Evolutionary conservation across 495 filamentous ascomycete genomes (phyloP).

Genomic region (Hyaloscypha variabilis): DNA sequence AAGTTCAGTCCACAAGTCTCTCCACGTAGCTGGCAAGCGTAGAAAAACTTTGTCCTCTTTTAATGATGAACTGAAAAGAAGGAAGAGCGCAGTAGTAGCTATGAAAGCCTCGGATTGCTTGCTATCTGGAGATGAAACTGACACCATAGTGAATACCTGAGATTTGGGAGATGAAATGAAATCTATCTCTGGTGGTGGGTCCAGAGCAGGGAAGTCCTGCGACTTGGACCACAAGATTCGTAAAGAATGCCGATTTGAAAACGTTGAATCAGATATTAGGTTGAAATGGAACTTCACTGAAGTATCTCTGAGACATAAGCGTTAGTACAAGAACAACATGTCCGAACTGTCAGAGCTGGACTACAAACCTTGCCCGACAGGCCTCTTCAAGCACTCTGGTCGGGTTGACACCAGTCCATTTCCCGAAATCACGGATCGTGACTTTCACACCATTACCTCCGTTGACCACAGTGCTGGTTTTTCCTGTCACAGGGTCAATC

Average conservation of each 20-base stretch:
- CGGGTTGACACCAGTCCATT: constrained; percentile 71
- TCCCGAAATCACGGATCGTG: constrained; percentile 80
- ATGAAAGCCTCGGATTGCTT: constrained; percentile 87
- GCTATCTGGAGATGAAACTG: constrained; percentile 70
- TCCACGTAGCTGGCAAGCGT: constrained; percentile 76
- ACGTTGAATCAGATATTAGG: constrained; percentile 68
- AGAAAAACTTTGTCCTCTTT: constrained; percentile 87
- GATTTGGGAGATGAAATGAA: constrained; percentile 41
- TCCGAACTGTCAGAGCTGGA: not conserved
- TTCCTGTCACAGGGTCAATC: constrained; percentile 52
- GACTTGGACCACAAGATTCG: constrained; percentile 79
- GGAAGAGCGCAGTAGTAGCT: constrained; percentile 78
- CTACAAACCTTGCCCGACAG: constrained; percentile 73
- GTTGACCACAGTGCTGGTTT: constrained; percentile 53
- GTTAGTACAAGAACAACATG: constrained; percentile 18
- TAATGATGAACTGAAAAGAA: constrained; percentile 71
- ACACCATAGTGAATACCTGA: constrained; percentile 69
- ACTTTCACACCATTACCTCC: constrained; percentile 53
- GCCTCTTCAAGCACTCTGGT: constrained; percentile 80
- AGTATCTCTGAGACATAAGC: constrained; percentile 57
- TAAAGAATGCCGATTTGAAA: constrained; percentile 73
- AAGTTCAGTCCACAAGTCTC: constrained; percentile 84
- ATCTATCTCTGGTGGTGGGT: constrained; percentile 45
- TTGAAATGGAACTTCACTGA: constrained; percentile 64
- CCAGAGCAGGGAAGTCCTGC: constrained; percentile 56